phyloP scores from a whole-genome alignment of 306 rosid species.

The Sicyos baderoa region DNA sequence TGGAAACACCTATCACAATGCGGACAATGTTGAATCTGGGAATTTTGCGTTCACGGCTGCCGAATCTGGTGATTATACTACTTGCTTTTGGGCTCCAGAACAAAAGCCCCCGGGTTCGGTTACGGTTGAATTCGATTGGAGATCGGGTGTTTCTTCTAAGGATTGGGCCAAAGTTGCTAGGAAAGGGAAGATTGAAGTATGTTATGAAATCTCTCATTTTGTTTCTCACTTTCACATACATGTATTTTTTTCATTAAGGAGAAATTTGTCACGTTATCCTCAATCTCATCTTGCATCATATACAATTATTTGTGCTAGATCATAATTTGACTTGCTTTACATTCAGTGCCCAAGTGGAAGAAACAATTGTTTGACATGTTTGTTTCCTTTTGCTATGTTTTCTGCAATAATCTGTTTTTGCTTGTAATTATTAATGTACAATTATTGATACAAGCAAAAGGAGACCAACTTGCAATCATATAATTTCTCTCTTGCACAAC shows the following conservation, averaged over 20 bases:
- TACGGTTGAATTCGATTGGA: slow-evolving; percentile 74
- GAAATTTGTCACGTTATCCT: background rate
- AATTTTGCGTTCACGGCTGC: slow-evolving; percentile 68
- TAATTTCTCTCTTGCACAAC: background rate
- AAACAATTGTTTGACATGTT: background rate
- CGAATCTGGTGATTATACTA: slow-evolving; percentile 60
- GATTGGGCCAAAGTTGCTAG: slow-evolving; percentile 95
- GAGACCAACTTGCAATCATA: background rate
- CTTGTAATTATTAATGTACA: background rate
- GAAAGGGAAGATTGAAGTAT: slow-evolving; percentile 84
- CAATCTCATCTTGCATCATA: background rate
- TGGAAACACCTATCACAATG: slow-evolving; percentile 54
- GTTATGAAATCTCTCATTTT: slow-evolving; percentile 22
- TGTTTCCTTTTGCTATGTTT: background rate
- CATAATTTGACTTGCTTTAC: background rate
- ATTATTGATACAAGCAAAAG: background rate
- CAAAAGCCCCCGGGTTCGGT: slow-evolving; percentile 32
- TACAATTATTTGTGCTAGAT: background rate
- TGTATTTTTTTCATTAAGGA: background rate
- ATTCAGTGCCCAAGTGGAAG: background rate
- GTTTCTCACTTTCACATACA: background rate
- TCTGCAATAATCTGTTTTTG: background rate
- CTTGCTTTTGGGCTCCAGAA: slow-evolving; percentile 66
- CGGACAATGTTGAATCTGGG: slow-evolving; percentile 58
- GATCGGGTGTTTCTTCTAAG: slow-evolving; percentile 70